Evolutionary conservation across 371 early-diverging fungal species (phyloP), one percentile per base, ranked within the genome.

Genomic region (Mortierella sp.): DNA sequence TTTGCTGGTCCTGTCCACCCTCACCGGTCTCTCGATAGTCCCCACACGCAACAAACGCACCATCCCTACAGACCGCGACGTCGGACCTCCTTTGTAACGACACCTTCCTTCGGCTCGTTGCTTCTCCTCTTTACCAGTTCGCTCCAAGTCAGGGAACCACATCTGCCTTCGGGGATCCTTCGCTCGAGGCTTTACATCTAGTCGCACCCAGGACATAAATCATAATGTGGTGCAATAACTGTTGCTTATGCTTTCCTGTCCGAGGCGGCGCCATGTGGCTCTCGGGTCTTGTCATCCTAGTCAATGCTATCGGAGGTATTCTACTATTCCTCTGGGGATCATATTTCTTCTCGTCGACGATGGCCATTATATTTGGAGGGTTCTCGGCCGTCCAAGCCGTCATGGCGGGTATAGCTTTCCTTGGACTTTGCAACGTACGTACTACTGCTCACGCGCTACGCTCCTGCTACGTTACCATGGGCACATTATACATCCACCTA

Each of bases 161-260:
- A 11, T 8, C 15, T 26, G 3, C 12, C 6, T 4, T 6, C 56
- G 43, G 27, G 28, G 28, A 37, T 6, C 41, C 39, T 28, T n/a
- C 21, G 46, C 14, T 26, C 21, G 2, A 52, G 30, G 24, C 27
- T 3, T 39, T 39, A 8, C 31, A 26, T 14, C 3, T 34, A 43
- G 28, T 24, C 6, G 7, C n/a, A 41, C 17, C 15, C 37, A 34
- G 37, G 19, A n/a, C 4, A 17, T 17, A 14, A 21, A 19, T 50
- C 28, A 56, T 30, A 41, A 73, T 75, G 75, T 75, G 75, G 75
- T 75, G 75, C 75, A 75, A 75, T 42, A 75, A 75, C 51, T 75
- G 75, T 30, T 75, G 75, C 48, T 56, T 75, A 21, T 58, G 58
- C 27, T 68, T 75, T 21, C 75, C 75, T 0, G 60, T 75, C 30